Evolutionary conservation across 2,329 filamentous ascomycete genomes (phyloP), one percentile per base, ranked within the genome.

Genomic region (Thermomyces lanuginosus): DNA sequence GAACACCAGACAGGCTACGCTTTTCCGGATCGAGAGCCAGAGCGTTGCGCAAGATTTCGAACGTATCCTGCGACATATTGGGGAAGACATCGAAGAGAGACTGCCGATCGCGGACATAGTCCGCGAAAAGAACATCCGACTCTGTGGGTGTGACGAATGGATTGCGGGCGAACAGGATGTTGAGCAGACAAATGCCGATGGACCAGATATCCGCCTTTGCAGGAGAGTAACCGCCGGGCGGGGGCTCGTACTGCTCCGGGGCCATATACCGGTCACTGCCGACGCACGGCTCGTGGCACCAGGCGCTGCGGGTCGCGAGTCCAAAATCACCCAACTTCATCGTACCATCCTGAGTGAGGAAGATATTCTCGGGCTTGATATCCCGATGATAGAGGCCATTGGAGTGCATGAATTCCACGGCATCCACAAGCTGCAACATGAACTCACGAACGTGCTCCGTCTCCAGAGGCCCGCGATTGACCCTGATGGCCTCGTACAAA

Each of bases 351-450:
- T 84, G 70, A 32, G 75, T 79, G 37, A 98, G 66, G 53, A 98
- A 95, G 54, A 98, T 92, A 63, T 98, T 98, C 66, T 98, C 89
- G 0, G 89, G 89, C 62, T 98, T 98, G 69, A 98, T 93, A 55
- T 98, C 89, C 35, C 89, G 80, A 50, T 98, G 89, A 53, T 83
- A 93, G 48, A 95, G 71, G 38, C 82, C 84, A 53, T 84, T 84
- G 36, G 69, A 67, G 54, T 98, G 89, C 57, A 92, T 82, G 55
- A 82, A 84, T 36, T 80, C 74, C 26, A 98, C 78, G 26, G 86
- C 81, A 48, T 80, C 76, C 28, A 98, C 70, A 17, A 98, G 71
- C 58, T 98, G 74, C 33, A 93, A 63, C 89, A 98, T 95, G 62
- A 95, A 93, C 38, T 81, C 79, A 38, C 89, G 81, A 34, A 98